Evolutionary conservation across 345 rosid species (phyloP), one percentile per base, ranked within the genome.

Genomic region (Salix dunnii): DNA sequence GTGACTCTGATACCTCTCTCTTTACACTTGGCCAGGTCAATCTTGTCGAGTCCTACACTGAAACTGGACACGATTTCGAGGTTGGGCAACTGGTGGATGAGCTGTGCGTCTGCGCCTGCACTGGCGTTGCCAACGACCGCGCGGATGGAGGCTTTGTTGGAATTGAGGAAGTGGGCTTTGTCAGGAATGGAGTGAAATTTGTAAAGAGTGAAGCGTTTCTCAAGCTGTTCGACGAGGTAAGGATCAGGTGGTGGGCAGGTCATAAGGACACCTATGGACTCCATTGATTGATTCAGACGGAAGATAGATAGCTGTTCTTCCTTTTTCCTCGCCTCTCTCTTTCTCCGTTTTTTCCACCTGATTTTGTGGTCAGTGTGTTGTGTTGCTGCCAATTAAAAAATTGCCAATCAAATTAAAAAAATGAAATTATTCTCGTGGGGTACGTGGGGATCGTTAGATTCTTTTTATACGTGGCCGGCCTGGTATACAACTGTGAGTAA

Each of bases 11-110:
- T 81, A 64, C 94, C 90, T 80, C 79, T 90, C 46, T 89, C 90
- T 75, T 75, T 86, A 75, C 98, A 95, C 87, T 86, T 90, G 20
- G 58, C 85, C 87, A 93, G 74, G 80, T 95, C 97, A 61, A 93
- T 83, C 92, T 89, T 91, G 81, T 95, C 97, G 27, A 95, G 77
- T 6, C 99, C 97, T 4, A 91, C 97, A 60, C 97, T 93, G 82
- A 65, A 89, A 81, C 89, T 90, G 51, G 97, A 68, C 38, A 90
- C 90, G 11, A 93, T 91, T 89, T 93, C 97, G 48, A 95, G 84
- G 67, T 82, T 85, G 14, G 98, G 96, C 16, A 93, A 84, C 21
- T 86, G 80, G 13, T 82, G 87, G 73, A 93, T 91, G 77, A 91
- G 85, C 33, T 86, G 84, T 13, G 94, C 92, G 77, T 91, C 96